Evolutionary conservation across 108 stramenopile genomes (phyloP), one percentile per base, ranked within the genome.

Genomic region (Pseudonitzschia delicatissima): DNA sequence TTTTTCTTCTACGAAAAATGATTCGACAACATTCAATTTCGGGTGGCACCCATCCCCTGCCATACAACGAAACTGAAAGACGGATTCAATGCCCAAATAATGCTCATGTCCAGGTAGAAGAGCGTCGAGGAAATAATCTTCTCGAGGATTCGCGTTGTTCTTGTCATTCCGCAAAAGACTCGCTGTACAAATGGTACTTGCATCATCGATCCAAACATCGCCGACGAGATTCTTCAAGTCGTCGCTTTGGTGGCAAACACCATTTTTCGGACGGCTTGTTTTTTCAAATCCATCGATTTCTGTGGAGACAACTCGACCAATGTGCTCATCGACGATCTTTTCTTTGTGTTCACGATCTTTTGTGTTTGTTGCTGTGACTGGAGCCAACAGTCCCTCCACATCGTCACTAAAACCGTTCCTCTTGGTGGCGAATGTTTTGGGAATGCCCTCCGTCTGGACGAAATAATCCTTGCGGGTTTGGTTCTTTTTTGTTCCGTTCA

Each of bases 51-150:
- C 20, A 17, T 7, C 23, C 21, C 17, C 20, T 23, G 47, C 2
- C 47, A 17, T 17, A 48, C 21, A 48, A 48, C 20, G 17, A 17
- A 48, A 48, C 40, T 42, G n/a, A 26, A 37, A 6, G 20, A 1
- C 21, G 57, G 32, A 42, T n/a, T 25, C 20, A n/a, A 18, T 25
- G 60, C 39, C 60, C 39, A 61, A 61, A 18, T 33, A 42, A 21
- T 61, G 60, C 11, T 5, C n/a, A 27, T 61, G 60, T 15, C 60
- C 60, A 26, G 60, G 60, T 26, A 37, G n/a, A 27, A 55, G 29
- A 28, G 29, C 32, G 31, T 33, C 31, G 18, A 27, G 55, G 23
- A 57, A 12, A 57, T 57, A 11, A 18, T 50, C n/a, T 11, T 33
- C 32, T 15, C 23, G 12, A n/a, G 29, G 28, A 31, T 9, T 57